Base-by-base conservation (phyloP, 2,329 filamentous ascomycete genomes). In the Aspergillus costaricaensis region DNA sequence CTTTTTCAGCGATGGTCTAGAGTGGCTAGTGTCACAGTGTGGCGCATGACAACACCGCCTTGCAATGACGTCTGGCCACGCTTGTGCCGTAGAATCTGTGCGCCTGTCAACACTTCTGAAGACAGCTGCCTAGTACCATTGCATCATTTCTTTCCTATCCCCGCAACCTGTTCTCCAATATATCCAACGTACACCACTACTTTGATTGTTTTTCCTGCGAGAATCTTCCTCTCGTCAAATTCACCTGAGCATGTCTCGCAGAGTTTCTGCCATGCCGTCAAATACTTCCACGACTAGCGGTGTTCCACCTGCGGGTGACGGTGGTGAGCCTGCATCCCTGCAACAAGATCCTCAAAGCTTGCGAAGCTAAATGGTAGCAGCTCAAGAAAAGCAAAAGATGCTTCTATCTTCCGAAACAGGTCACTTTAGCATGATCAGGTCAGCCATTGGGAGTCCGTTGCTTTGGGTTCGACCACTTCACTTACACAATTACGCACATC, bases 371-470 rank as follows among this genome's bases (percentile, higher is more conserved):
- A 68, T 44, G 67, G 43, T 38, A 17, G n/a, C 61, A 80, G 79
- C 72, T 57, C 79, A 81, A 64, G 76, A 79, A 67, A 81, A 81
- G 70, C 81, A 83, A 68, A 81, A 79, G 61, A 79, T 77, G 70
- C 76, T 82, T 44, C 76, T 83, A 39, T 77, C 78, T 7, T 70
- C 77, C 32, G 80, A 82, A 38, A 73, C 76, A 5, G 80, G 81
- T 19, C 81, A 83, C 67, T 83, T 83, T 67, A 82, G 79, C 66
- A 72, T 83, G 76, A 73, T 83, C 63, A 81, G 74, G 80, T 81
- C 53, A 63, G 76, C 70, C 48, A 60, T 44, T 36, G 23, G 25
- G 25, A 44, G 55, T 57, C 30, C 55, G 44, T 41, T 44, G 39
- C 57, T 60, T 27, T 47, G 19, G 5, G 15, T 38, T 23, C 30